phyloP scores from a whole-genome alignment of 1,284 basidiomycete species.

The Trametes sp. region DNA sequence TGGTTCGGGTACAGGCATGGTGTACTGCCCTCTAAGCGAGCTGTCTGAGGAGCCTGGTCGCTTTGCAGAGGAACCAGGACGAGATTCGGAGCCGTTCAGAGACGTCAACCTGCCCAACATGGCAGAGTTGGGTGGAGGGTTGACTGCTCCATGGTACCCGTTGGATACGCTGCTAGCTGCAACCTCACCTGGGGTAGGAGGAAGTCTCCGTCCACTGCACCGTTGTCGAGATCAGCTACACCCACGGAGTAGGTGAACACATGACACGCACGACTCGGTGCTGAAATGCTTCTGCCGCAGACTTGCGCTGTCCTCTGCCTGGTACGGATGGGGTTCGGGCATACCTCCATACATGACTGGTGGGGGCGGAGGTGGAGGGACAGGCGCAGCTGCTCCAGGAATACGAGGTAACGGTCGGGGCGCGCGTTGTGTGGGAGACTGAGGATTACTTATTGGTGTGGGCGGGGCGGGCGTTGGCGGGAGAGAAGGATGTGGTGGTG shows the following conservation, averaged over 20 bases:
- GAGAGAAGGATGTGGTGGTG: slow-evolving; percentile 27
- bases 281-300: slow-evolving; percentile 34
- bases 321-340: slow-evolving; percentile 40
- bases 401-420: slow-evolving; percentile 42
- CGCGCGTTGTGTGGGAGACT: slow-evolving; percentile 39
- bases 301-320: slow-evolving; percentile 29
- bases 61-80: slow-evolving; percentile 27
- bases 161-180: slow-evolving; percentile 19
- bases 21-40: slow-evolving; percentile 21
- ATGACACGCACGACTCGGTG: slow-evolving; percentile 35
- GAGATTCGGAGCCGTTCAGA: slow-evolving; percentile 26
- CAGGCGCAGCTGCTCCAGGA: slow-evolving; percentile 35
- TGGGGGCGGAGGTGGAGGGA: slow-evolving; percentile 36
- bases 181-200: slow-evolving; percentile 26
- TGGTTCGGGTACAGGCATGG: slow-evolving; percentile 39
- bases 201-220: slow-evolving; percentile 30
- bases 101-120: slow-evolving; percentile 28
- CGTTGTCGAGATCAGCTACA: slow-evolving; percentile 6
- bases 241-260: background rate
- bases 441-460: slow-evolving; percentile 27
- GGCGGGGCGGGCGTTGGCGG: slow-evolving; percentile 19
- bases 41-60: slow-evolving; percentile 34
- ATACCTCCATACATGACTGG: slow-evolving; percentile 30
- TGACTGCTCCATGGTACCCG: slow-evolving; percentile 19
- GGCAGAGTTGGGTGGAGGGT: slow-evolving; percentile 27